Conservation (phyloP, 179 eudicot genomes). For the Amaranthus tricolor region DNA sequence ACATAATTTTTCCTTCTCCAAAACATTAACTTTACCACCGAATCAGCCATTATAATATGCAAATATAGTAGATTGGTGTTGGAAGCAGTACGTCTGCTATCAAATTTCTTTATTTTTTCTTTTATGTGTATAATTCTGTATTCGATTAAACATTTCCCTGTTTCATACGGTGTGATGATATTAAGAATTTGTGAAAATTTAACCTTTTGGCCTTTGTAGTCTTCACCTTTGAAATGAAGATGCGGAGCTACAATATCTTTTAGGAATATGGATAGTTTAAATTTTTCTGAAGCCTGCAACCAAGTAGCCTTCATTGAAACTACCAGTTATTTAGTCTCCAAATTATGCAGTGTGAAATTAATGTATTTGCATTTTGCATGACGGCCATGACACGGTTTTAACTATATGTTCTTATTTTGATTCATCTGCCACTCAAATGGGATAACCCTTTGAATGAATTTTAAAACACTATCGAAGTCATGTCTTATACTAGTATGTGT, state of each 20-base stretch:
- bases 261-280: not conserved
- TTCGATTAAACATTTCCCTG: not conserved
- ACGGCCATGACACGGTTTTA: not conserved
- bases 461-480: not conserved
- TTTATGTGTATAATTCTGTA: not conserved
- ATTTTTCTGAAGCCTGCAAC: not conserved
- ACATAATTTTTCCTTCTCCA: too few relatives aligned
- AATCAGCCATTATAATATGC: too few relatives aligned
- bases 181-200: not conserved
- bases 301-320: not conserved
- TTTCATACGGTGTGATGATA: not conserved
- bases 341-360: not conserved
- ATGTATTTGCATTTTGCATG: not conserved
- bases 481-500: conserved; percentile 15
- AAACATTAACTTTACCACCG: too few relatives aligned
- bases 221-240: not conserved
- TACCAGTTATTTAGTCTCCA: not conserved
- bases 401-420: not conserved
- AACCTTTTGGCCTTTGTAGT: not conserved
- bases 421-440: not conserved
- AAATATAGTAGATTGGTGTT: not conserved
- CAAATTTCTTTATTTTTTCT: not conserved
- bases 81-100: not conserved
- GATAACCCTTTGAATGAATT: not conserved
- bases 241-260: not conserved